Evolutionary conservation across 2,329 filamentous ascomycete genomes (phyloP).

Genomic region (Zalaria obscura): DNA sequence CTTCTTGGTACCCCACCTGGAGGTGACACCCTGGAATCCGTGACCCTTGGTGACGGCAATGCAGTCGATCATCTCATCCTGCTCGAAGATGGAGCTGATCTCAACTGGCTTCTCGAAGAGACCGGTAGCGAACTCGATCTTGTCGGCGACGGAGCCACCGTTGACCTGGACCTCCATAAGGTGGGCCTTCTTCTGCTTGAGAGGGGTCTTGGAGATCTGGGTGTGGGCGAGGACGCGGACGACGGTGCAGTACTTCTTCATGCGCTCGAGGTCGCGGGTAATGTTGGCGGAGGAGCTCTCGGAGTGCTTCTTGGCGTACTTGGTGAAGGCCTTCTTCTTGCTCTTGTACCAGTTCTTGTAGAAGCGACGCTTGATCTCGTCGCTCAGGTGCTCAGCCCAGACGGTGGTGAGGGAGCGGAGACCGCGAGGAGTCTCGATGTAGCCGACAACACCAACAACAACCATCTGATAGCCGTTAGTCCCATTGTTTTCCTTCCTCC

Average conservation of each 20-base stretch:
- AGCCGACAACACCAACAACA: slow-evolving; percentile 98
- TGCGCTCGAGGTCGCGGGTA: slow-evolving; percentile 96
- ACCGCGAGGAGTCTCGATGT: slow-evolving; percentile 99
- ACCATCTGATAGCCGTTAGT: slow-evolving; percentile 59
- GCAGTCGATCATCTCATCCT: slow-evolving; percentile 98
- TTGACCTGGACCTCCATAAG: slow-evolving; percentile 99
- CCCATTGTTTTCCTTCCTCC: slow-evolving; percentile 1
- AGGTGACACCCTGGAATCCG: slow-evolving; percentile 94
- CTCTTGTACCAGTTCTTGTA: slow-evolving; percentile 99
- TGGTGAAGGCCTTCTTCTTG: slow-evolving; percentile 99
- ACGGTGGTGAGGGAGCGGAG: slow-evolving; percentile 98
- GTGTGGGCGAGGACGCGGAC: slow-evolving; percentile 98
- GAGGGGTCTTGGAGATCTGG: slow-evolving; percentile 95
- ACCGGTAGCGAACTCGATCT: slow-evolving; percentile 88
- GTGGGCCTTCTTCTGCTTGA: slow-evolving; percentile 99
- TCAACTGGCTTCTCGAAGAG: slow-evolving; percentile 99
- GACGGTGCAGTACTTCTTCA: slow-evolving; percentile 99
- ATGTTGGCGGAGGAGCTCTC: slow-evolving; percentile 82
- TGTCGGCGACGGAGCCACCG: slow-evolving; percentile 88
- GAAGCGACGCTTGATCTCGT: slow-evolving; percentile 98
- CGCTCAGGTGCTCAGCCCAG: slow-evolving; percentile 98
- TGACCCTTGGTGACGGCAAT: slow-evolving; percentile 99
- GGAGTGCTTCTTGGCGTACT: slow-evolving; percentile 99
- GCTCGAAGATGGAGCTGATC: slow-evolving; percentile 90
- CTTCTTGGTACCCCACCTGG: slow-evolving; percentile 99